Evolutionary conservation across 495 filamentous ascomycete species (phyloP), one percentile per base, ranked within the genome.

Genomic region (Trichodelitschia bisporula): DNA sequence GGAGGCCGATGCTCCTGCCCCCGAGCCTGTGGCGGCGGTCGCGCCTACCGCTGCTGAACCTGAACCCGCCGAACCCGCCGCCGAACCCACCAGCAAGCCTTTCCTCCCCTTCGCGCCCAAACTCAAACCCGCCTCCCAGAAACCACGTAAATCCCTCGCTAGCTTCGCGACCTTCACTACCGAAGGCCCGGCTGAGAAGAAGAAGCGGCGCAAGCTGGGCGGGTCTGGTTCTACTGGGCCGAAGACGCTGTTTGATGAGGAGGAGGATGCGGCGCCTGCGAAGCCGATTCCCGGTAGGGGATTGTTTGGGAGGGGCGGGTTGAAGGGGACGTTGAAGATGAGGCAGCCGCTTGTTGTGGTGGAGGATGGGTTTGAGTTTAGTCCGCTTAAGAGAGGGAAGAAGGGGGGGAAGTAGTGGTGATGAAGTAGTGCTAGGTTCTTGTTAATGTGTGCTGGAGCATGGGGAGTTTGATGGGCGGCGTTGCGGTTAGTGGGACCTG

Each of bases 321-420:
- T 31, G 9, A 13, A 19, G 32, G 18, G 17, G n/a, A 12, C 12
- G 14, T n/a, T n/a, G n/a, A 20, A 30, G 11, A 39, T 38, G 21
- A 36, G 32, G 20, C 44, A 41, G 21, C 45, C 11, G 51, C 61
- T 35, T 45, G 53, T 31, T 50, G 54, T 40, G 37, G 37, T 43
- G 11, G 37, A 40, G 24, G 50, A 55, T 36, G 47, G 49, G 23
- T 55, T 55, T 32, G 34, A 39, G 16, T 89, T 92, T 47, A 78
- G 72, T 21, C 82, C 82, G 4, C 48, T 92, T 33, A 92, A 92
- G 55, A 66, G n/a, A n/a, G n/a, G n/a, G n/a, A n/a, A n/a, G n/a
- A n/a, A n/a, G n/a, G n/a, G n/a, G n/a, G n/a, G n/a, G n/a, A n/a
- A n/a, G n/a, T n/a, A n/a, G n/a, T n/a, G n/a, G n/a, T n/a, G n/a